Evolutionary conservation across 768 basidiomycete species (phyloP), one percentile per base, ranked within the genome.

Genomic region (Ramaria sp.): DNA sequence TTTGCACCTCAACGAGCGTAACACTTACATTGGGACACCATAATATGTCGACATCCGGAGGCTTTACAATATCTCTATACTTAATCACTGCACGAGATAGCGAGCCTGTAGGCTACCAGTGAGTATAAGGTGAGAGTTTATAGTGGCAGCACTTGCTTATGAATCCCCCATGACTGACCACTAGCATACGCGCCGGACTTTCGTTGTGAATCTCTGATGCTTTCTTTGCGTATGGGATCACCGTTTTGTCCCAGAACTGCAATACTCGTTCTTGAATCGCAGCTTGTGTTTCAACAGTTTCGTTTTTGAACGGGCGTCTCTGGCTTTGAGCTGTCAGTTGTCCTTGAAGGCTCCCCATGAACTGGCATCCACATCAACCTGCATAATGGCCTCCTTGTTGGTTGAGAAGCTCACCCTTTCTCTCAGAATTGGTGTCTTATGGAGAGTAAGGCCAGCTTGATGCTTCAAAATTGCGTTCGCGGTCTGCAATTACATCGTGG

Each of bases 161-260:
- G 60, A 77, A 73, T 0, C 77, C 84, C 1, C 84, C 84, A 54
- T 90, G 87, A 39, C 80, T 77, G 56, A 79, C 76, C 12, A 82
- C 74, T 28, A 90, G 71, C 43, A 86, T 70, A 55, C 73, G 66
- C 50, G 65, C 63, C 34, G 73, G 64, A 18, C 60, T 58, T 45
- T 56, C 64, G 25, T 34, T 64, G 58, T 50, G 16, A 57, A 58
- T 52, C 16, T 43, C 51, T 34, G 32, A 22, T 15, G 64, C 62
- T 55, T 64, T 62, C 12, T 68, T 60, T 24, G 71, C 52, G 49
- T 42, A 47, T 9, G 52, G 52, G 18, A 53, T 24, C 20, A 86
- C 68, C 27, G 66, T 65, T 52, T 63, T 63, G 41, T 76, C 68
- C 79, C 88, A 89, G 85, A 87, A 90, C 2, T 61, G 55, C 37